Evolutionary conservation across 352 stramenopile genomes (phyloP), one percentile per base, ranked within the genome.

Genomic region (Phytophthora agathidicida): DNA sequence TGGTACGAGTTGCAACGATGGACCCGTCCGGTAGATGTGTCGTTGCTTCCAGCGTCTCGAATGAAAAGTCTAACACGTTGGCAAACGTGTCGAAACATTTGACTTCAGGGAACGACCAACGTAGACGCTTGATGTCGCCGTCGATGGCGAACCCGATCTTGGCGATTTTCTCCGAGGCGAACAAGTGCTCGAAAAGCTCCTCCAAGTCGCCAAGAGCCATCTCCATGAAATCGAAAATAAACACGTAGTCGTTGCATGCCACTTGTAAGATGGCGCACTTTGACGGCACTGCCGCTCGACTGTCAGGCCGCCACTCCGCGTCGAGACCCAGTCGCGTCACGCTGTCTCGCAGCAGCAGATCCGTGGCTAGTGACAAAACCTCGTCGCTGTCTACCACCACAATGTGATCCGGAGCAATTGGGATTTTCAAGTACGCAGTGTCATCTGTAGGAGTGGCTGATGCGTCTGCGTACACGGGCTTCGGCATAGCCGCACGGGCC

Each of bases 61-160:
- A 69, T 1, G 77, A 80, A 58, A 88, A 79, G 50, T 90, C 83
- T 26, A 88, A 0, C 16, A 90, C 78, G 45, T 87, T 93, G 13
- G 67, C 57, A 57, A 89, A 85, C 19, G 51, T 57, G 45, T 85
- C 76, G 44, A 93, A 93, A 54, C 78, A 89, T 13, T 69, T 60
- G 2, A 74, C 54, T 30, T 93, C 76, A 1, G 80, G 80, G 38
- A 93, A 93, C 5, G 83, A 88, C 71, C 73, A 89, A 28, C 78
- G 78, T 33, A 93, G 56, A 2, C 77, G 65, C 31, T 86, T 83
- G 51, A 93, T 75, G 55, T 90, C 83, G 24, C 76, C 78, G 28
- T 86, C 70, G 7, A 93, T 64, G 5, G 73, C 78, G 42, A 87
- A 93, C 0, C 80, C 80, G 24, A 93, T 60, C 60, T 93, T 93